A percentile compares a stretch with the other conserved stretches of the same genome.
Evolutionary conservation across 257 asterid species (phyloP).

Genomic region (Solanum boliviense): DNA sequence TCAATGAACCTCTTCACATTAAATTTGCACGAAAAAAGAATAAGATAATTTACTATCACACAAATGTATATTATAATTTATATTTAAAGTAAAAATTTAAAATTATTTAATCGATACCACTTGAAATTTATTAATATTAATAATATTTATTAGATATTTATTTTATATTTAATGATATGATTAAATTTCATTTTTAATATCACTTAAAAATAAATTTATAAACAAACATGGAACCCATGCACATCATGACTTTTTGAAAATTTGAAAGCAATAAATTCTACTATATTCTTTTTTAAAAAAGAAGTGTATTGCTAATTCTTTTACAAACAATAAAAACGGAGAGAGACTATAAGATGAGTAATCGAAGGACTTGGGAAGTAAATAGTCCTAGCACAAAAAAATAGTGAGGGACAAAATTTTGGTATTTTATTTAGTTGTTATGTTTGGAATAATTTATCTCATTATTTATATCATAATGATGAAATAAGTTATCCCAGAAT

Average conservation of each 20-base stretch:
- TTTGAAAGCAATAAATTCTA: neutral
- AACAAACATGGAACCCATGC: neutral
- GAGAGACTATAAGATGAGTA: neutral
- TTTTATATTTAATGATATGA: no score
- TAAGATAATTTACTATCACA: neutral
- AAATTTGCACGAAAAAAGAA: neutral
- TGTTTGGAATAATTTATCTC: no score
- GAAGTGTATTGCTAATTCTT: neutral
- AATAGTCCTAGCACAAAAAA: no score
- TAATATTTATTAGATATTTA: neutral
- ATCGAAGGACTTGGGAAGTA: neutral
- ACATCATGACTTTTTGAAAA: neutral
- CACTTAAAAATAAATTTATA: no score
- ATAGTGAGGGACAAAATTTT: no score
- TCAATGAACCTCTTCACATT: neutral
- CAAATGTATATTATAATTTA: no score
- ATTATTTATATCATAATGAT: no score
- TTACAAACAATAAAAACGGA: neutral
- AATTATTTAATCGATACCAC: neutral
- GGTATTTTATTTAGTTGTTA: no score
- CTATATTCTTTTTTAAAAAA: no score
- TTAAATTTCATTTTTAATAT: no score
- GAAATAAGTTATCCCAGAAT: accelerated
- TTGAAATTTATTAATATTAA: neutral
- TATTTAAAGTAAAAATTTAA: neutral